Conservation (phyloP, 2,329 filamentous ascomycete genomes). For the Xylariaceae sp. region DNA sequence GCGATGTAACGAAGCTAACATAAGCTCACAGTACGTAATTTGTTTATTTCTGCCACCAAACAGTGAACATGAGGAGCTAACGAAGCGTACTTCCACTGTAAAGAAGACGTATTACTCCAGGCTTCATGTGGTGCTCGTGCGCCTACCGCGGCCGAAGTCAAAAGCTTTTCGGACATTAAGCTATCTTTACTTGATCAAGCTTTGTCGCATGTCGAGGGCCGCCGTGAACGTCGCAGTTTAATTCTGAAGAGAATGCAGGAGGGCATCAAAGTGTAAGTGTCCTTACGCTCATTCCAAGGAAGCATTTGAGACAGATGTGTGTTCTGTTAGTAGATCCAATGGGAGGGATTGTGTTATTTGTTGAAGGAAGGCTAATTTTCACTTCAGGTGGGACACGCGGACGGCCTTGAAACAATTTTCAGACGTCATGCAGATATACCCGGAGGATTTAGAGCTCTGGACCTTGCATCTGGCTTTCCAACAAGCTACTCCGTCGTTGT, state of each 20-base stretch:
- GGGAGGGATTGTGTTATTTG: too few species aligned
- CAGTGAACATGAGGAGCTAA: too few species aligned
- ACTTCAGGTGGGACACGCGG: slow-evolving; percentile 57
- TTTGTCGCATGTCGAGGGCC: slow-evolving; percentile 49
- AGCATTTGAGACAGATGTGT: too few species aligned
- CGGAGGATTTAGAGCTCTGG: slow-evolving; percentile 65
- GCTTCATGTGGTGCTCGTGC: slow-evolving; percentile 42
- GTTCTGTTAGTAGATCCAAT: too few species aligned
- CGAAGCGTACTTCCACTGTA: too few species aligned
- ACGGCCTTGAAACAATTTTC: slow-evolving; percentile 63
- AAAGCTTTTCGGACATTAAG: slow-evolving; percentile 73
- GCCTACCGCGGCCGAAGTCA: slow-evolving; percentile 57
- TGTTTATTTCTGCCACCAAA: too few species aligned
- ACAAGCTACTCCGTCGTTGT: slow-evolving; percentile 63
- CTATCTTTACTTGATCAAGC: slow-evolving; percentile 77
- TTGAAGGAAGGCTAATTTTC: too few species aligned
- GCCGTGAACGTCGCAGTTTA: slow-evolving; percentile 54
- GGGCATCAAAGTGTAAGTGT: slow-evolving; percentile 52
- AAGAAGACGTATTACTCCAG: slow-evolving; percentile 59
- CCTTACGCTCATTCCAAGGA: too few species aligned
- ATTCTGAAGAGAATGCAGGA: slow-evolving; percentile 69
- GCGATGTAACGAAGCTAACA: too few species aligned
- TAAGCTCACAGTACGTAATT: too few species aligned
- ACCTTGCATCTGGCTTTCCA: slow-evolving; percentile 67
- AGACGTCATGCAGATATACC: slow-evolving; percentile 52